A percentile compares a stretch with the other conserved stretches of the same genome.
Conservation (phyloP, 2,329 filamentous ascomycete genomes). For the Aspergillus quadricinctus region DNA sequence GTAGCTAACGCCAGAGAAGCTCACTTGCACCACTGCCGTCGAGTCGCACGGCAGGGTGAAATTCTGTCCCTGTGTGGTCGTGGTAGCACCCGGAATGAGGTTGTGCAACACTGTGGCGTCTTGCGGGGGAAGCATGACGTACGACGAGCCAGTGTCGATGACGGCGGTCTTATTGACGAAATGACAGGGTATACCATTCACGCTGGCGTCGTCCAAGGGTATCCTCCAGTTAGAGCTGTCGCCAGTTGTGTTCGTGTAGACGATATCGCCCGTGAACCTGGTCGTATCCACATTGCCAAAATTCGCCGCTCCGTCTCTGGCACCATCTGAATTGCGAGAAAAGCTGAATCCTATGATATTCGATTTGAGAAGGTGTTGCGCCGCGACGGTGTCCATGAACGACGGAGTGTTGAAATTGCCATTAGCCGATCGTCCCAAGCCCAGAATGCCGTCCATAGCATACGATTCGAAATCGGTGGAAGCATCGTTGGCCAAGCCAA, state of each 20-base stretch:
- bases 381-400: slow-evolving; percentile 60
- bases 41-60: slow-evolving; percentile 72
- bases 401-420: slow-evolving; percentile 52
- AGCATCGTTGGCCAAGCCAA: slow-evolving; percentile 68
- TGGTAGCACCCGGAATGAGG: slow-evolving; percentile 58
- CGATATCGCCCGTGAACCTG: slow-evolving; percentile 64
- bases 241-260: slow-evolving; percentile 56
- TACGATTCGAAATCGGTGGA: slow-evolving; percentile 72
- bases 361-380: slow-evolving; percentile 53
- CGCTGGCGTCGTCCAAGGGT: slow-evolving; percentile 59
- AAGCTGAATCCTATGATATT: slow-evolving; percentile 71
- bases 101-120: slow-evolving; percentile 66
- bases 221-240: slow-evolving; percentile 67
- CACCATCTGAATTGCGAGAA: slow-evolving; percentile 60
- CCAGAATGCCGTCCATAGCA: slow-evolving; percentile 83
- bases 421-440: slow-evolving; percentile 62
- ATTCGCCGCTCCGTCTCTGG: slow-evolving; percentile 69
- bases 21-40: slow-evolving; percentile 56
- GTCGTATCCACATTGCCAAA: slow-evolving; percentile 67
- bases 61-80: slow-evolving; percentile 55
- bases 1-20: slow-evolving; percentile 65
- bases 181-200: slow-evolving; percentile 56
- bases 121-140: slow-evolving; percentile 64
- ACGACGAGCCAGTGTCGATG: slow-evolving; percentile 81
- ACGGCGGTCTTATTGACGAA: slow-evolving; percentile 58